A percentile compares a stretch with the other conserved stretches of the same genome.
Evolutionary conservation across 441 rosid genomes (phyloP).

Genomic region (Biscutella laevigata): DNA sequence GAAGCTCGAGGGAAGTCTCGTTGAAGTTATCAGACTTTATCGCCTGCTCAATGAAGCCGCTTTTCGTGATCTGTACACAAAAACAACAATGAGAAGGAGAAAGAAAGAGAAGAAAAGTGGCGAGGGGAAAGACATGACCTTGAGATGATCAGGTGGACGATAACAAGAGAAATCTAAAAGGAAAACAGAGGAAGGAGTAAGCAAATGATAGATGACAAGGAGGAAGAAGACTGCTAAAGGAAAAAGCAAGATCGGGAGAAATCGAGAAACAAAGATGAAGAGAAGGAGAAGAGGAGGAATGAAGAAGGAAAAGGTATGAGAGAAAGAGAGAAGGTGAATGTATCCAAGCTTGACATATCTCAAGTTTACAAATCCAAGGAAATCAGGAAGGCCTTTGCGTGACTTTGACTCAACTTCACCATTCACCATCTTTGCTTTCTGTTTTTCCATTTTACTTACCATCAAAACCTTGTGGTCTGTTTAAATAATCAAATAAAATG

Average conservation of each 20-base stretch:
- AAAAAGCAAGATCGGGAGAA: slow-evolving; percentile 28
- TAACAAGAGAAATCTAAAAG: slow-evolving; percentile 57
- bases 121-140: slow-evolving; percentile 33
- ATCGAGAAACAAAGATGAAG: slow-evolving; percentile 23
- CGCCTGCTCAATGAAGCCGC: slow-evolving; percentile 41
- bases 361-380: slow-evolving; percentile 40
- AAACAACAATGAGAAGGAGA: slow-evolving; percentile 11
- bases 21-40: slow-evolving; percentile 45
- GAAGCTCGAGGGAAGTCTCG: slow-evolving; percentile 42
- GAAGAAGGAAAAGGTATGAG: slow-evolving; percentile 23
- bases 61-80: slow-evolving; percentile 40
- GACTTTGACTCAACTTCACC: slow-evolving; percentile 38
- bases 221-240: slow-evolving; percentile 27
- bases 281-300: slow-evolving; percentile 32
- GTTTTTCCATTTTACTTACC: slow-evolving; percentile 30
- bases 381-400: slow-evolving; percentile 36
- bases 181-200: slow-evolving; percentile 36
- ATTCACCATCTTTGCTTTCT: slow-evolving; percentile 44
- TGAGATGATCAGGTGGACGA: slow-evolving; percentile 51
- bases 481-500: slow-evolving; percentile 16
- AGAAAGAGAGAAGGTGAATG: slow-evolving; percentile 37
- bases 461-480: slow-evolving; percentile 9
- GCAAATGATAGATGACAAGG: slow-evolving; percentile 31
- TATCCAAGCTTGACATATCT: slow-evolving; percentile 57
- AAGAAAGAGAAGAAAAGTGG: background rate